A percentile compares a stretch with the other conserved stretches of the same genome.
Evolutionary conservation across 2,329 filamentous ascomycete genomes (phyloP).

Genomic region (Metarhizium guizhouense): DNA sequence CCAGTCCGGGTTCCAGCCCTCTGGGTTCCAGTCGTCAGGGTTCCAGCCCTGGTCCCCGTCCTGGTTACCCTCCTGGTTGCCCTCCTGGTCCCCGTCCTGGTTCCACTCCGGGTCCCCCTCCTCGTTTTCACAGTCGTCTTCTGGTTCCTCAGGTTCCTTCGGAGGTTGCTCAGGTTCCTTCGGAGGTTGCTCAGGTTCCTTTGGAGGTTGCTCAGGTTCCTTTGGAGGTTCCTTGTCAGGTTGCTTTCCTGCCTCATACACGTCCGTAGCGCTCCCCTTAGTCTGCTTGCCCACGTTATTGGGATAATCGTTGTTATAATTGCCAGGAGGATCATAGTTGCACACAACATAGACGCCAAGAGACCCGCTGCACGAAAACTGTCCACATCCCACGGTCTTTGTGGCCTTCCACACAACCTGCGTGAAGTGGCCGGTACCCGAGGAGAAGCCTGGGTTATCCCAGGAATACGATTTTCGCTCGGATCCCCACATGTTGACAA

Average conservation of each 20-base stretch:
- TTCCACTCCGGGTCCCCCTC: no score
- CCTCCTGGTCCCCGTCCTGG: no score
- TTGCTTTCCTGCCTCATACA: not conserved
- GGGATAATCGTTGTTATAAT: slow-evolving; percentile 5
- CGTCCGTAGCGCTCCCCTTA: not conserved
- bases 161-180: no score
- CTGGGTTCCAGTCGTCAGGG: no score
- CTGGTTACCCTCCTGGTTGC: no score
- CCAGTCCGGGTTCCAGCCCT: no score
- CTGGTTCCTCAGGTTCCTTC: no score
- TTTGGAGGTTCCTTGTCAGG: no score
- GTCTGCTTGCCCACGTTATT: slow-evolving; percentile 7
- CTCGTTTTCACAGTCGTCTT: no score
- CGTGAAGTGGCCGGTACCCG: slow-evolving; percentile 17
- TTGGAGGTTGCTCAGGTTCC: no score
- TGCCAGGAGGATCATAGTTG: slow-evolving; percentile 8
- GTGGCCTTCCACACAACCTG: slow-evolving; percentile 22
- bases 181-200: no score
- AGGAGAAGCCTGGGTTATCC: not conserved
- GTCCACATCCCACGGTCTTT: slow-evolving; percentile 16
- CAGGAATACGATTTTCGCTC: slow-evolving; percentile 10
- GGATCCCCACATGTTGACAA: slow-evolving; percentile 8
- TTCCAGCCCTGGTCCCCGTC: no score
- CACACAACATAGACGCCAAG: slow-evolving; percentile 9
- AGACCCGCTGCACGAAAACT: slow-evolving; percentile 6